These are phyloP conservation scores for Xylaria sp. DNA, from an alignment of 2,329 filamentous ascomycete species.

Conservation along the genomic window DNA sequence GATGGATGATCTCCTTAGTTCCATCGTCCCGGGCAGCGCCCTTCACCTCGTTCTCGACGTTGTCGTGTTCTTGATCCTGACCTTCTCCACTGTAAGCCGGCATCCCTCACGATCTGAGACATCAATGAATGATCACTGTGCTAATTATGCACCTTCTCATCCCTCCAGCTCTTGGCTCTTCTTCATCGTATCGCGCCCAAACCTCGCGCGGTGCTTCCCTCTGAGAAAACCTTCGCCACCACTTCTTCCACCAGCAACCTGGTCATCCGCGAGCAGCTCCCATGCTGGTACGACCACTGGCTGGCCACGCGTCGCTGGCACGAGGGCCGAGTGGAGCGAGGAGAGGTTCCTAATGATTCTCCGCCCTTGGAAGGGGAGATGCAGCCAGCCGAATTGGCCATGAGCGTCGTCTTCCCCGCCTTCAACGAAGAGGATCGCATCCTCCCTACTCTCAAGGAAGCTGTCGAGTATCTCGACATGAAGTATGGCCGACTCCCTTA, in stretches of 20 bases:
- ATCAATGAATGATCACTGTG: background rate
- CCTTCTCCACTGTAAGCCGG: conserved; percentile 36
- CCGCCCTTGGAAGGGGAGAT: conserved; percentile 44
- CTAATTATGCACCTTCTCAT: conserved; percentile 8
- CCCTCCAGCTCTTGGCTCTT: conserved; percentile 54
- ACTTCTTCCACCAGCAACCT: conserved; percentile 60
- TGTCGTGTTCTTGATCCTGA: conserved; percentile 32
- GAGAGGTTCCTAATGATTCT: conserved; percentile 13
- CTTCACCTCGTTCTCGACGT: conserved; percentile 36
- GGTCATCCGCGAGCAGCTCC: conserved; percentile 51
- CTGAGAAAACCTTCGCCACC: conserved; percentile 82
- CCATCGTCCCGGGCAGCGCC: conserved; percentile 34
- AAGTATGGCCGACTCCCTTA: conserved; percentile 57
- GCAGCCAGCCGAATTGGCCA: conserved; percentile 71
- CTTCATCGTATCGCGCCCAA: conserved; percentile 74
- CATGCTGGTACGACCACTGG: conserved; percentile 84
- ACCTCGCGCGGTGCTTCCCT: conserved; percentile 65
- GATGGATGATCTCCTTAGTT: conserved; percentile 23
- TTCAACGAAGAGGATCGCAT: conserved; percentile 91
- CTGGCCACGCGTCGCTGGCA: conserved; percentile 53
- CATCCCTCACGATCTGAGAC: background rate
- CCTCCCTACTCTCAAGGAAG: conserved; percentile 80
- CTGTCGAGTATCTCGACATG: conserved; percentile 75
- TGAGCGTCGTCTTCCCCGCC: conserved; percentile 89
- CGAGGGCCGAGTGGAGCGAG: conserved; percentile 33